Conservation (phyloP, 208 protist species). For the Trypanosoma mega region DNA sequence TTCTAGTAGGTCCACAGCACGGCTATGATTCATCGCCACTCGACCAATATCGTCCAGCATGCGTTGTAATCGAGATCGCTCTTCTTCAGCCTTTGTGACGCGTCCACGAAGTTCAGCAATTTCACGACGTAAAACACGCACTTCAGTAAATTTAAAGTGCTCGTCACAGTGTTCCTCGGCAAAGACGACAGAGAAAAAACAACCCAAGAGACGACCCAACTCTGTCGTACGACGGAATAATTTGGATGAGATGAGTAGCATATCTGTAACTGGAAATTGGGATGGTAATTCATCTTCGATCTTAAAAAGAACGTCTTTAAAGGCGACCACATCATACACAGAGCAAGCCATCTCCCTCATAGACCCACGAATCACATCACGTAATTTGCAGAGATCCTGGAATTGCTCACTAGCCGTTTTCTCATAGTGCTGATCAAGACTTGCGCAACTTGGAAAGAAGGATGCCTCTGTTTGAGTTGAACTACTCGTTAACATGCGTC, state of each 20-base stretch:
- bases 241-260: constrained; percentile 86
- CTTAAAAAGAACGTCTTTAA: constrained; percentile 90
- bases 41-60: constrained; percentile 80
- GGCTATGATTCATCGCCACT: constrained; percentile 75
- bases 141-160: constrained; percentile 87
- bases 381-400: constrained; percentile 55
- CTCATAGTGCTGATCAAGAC: constrained; percentile 57
- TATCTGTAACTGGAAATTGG: constrained; percentile 75
- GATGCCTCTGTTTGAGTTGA: constrained; percentile 83
- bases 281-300: constrained; percentile 72
- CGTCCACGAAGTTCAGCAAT: constrained; percentile 53
- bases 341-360: constrained; percentile 71
- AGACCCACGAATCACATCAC: constrained; percentile 61
- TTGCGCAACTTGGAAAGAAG: constrained; percentile 56
- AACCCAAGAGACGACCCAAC: constrained; percentile 74
- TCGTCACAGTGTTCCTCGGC: constrained; percentile 83
- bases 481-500: constrained; percentile 26
- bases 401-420: constrained; percentile 75
- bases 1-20: constrained; percentile 81
- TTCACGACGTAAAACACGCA: constrained; percentile 79
- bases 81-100: constrained; percentile 63
- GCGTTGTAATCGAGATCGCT: constrained; percentile 54
- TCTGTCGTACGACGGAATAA: constrained; percentile 80
- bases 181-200: constrained; percentile 89
- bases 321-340: constrained; percentile 85